Percentiles rank a stretch among this genome's conserved stretches.
phyloP scores from a whole-genome alignment of 1,284 basidiomycete genomes.

The Puccinia triticina region DNA sequence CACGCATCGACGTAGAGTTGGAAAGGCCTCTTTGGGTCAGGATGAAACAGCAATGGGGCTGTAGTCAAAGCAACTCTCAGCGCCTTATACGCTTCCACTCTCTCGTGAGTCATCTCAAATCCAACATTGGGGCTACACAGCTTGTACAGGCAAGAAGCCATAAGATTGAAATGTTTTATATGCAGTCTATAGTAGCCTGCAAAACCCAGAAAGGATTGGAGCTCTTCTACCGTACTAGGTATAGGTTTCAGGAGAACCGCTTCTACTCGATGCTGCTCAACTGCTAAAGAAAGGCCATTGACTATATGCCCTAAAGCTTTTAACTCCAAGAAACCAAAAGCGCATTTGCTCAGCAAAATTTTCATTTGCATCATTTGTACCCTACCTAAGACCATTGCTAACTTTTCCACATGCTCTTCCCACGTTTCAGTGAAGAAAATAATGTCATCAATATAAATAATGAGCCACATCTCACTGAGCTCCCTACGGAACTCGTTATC shows the following conservation, averaged over 20 bases:
- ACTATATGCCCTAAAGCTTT: slow-evolving; percentile 23
- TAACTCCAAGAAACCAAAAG: slow-evolving; percentile 6
- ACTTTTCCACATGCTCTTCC: not conserved
- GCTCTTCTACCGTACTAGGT: not conserved
- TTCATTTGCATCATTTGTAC: slow-evolving; percentile 21
- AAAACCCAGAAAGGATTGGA: slow-evolving; percentile 7
- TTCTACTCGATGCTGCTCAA: slow-evolving; percentile 21
- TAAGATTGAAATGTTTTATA: no score
- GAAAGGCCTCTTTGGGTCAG: not conserved
- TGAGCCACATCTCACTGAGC: no score
- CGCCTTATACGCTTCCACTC: no score
- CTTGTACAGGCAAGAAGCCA: no score
- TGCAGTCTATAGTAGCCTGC: no score
- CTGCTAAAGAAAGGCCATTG: not conserved
- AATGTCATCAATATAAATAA: slow-evolving; percentile 36
- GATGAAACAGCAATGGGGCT: slow-evolving; percentile 3
- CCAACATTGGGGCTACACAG: no score
- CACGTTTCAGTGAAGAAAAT: not conserved
- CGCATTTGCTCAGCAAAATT: slow-evolving; percentile 6
- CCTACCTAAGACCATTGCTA: not conserved
- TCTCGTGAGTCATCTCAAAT: no score
- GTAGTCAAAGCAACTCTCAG: no score
- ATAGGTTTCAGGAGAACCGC: slow-evolving; percentile 10
- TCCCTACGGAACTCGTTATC: no score
- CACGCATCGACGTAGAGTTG: slow-evolving; percentile 6